Conservation (phyloP, 352 stramenopile genomes). For the Globisporangium splendens region DNA sequence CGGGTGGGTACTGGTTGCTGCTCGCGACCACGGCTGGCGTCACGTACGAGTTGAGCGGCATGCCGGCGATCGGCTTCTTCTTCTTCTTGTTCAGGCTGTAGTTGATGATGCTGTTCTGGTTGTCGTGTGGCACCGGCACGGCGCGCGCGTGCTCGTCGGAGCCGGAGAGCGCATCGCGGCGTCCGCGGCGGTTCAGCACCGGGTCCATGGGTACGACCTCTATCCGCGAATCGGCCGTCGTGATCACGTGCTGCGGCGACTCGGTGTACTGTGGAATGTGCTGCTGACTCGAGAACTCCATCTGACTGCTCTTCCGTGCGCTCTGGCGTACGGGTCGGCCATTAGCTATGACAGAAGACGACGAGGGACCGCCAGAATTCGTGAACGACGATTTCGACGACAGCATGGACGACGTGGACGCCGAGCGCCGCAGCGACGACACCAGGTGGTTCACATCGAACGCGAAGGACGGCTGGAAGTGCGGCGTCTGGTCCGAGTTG, state of each 20-base stretch:
- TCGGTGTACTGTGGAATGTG: background rate
- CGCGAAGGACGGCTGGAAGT: conserved; percentile 45
- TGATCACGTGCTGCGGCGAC: background rate
- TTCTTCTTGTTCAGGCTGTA: conserved; percentile 63
- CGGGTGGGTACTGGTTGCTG: conserved; percentile 1
- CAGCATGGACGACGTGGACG: conserved; percentile 30
- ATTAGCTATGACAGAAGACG: no score
- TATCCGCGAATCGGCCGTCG: conserved; percentile 24
- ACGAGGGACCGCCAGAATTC: conserved; percentile 14
- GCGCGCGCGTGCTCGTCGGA: conserved; percentile 21
- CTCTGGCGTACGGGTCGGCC: background rate
- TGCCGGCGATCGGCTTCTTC: conserved; percentile 44
- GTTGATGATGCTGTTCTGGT: conserved; percentile 45
- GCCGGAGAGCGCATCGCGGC: conserved; percentile 38
- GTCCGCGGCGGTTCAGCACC: conserved; percentile 25
- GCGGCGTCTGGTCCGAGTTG: conserved; percentile 5
- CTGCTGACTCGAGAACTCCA: conserved; percentile 7
- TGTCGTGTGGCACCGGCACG: conserved; percentile 11
- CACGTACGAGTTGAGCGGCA: conserved; percentile 24
- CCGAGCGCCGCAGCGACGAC: conserved; percentile 15
- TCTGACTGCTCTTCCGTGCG: conserved; percentile 8
- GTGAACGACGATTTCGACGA: conserved; percentile 19
- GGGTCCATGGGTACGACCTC: conserved; percentile 20
- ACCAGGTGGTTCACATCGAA: conserved; percentile 61
- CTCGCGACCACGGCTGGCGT: background rate